These are phyloP conservation scores for Yarrowia keelungensis DNA, from an alignment of 805 yeast genomes.

Conservation along the genomic window DNA sequence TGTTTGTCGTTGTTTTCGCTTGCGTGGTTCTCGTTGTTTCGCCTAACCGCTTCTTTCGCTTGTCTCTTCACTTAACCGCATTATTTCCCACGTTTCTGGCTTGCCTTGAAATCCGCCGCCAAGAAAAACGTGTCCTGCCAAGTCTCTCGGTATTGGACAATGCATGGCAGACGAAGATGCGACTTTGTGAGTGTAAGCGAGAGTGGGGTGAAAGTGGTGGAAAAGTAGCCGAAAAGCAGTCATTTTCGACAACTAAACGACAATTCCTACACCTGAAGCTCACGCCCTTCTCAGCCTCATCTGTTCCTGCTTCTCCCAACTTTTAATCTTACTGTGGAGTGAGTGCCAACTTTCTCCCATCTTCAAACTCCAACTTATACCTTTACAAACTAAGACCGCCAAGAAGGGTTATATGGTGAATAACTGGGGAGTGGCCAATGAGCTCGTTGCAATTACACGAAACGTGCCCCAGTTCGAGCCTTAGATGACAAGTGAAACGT, in stretches of 20 bases:
- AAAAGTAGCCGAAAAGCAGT: too few relatives aligned
- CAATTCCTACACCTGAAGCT: too few relatives aligned
- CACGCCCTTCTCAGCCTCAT: too few relatives aligned
- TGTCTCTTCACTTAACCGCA: too few relatives aligned
- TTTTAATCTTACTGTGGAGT: too few relatives aligned
- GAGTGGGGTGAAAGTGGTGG: not conserved
- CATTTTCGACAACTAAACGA: too few relatives aligned
- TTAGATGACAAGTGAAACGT: too few relatives aligned
- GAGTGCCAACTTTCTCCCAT: too few relatives aligned
- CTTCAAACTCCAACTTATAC: not conserved
- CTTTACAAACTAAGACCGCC: not conserved
- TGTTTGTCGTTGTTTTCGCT: too few relatives aligned
- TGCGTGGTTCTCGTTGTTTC: too few relatives aligned
- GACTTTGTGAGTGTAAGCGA: constrained; percentile 5
- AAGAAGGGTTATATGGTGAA: constrained; percentile 17
- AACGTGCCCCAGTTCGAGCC: not conserved
- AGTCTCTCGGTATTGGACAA: constrained; percentile 19
- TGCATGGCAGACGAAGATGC: constrained; percentile 3
- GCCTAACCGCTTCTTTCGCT: too few relatives aligned
- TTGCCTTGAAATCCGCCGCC: not conserved
- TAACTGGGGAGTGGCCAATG: not conserved
- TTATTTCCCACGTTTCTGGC: not conserved
- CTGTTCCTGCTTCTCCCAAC: too few relatives aligned
- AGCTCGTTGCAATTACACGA: not conserved
- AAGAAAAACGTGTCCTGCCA: constrained; percentile 36